These are phyloP conservation scores for Wallacemonas sp. DNA, from an alignment of 208 protist species.

Conservation along the genomic window DNA sequence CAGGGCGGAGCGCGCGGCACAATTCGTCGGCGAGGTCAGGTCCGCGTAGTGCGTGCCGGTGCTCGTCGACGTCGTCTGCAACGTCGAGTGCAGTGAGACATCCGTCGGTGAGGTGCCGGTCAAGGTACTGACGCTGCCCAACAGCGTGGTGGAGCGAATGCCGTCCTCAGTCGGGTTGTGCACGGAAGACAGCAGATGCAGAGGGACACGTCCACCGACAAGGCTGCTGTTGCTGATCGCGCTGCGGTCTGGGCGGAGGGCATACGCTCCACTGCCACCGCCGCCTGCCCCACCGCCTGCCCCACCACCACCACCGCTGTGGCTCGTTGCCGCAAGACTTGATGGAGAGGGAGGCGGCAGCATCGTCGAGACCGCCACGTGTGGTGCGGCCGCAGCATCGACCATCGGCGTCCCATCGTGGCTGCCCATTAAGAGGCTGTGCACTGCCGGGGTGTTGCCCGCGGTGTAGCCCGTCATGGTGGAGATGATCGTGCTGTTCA, in stretches of 20 bases:
- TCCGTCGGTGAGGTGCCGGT: slow-evolving; percentile 2
- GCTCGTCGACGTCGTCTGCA: not conserved
- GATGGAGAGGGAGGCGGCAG: no score
- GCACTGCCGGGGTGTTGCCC: not conserved
- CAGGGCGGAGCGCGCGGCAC: no score
- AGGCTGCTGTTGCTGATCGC: not conserved
- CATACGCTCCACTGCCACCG: not conserved
- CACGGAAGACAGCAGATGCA: not conserved
- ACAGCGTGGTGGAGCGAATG: not conserved
- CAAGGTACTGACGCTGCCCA: slow-evolving; percentile 2
- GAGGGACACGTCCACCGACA: not conserved
- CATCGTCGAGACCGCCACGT: no score
- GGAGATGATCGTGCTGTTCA: not conserved
- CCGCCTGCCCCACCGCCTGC: no score
- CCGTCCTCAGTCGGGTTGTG: not conserved
- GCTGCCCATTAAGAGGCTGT: not conserved
- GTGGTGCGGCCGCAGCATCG: no score
- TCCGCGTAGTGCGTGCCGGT: not conserved
- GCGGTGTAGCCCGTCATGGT: not conserved
- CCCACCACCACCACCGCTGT: no score
- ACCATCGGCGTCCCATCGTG: not conserved
- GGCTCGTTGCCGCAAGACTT: no score
- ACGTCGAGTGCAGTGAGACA: not conserved
- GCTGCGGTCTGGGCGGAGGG: not conserved
- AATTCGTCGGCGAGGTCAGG: not conserved